Base-by-base conservation (phyloP, 306 rosid genomes). In the Trifolium fragiferum region DNA sequence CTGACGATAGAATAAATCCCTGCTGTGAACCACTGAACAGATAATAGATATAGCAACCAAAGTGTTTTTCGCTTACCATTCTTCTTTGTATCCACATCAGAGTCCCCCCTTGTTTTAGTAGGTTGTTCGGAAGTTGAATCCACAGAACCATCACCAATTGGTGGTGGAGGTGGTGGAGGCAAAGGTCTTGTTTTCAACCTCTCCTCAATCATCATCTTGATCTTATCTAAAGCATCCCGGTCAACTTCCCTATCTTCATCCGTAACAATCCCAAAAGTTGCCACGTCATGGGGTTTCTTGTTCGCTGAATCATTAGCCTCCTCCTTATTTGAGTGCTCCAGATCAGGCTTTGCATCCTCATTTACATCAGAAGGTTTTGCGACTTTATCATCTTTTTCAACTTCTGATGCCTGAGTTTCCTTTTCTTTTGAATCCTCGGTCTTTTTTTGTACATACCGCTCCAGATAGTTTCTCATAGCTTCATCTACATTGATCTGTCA, bases 231-330 rank as follows among this genome's bases (percentile, higher is more conserved):
- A 25, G 92, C 92, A 73, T 79, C 91, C 20, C 64, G 79, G 74
- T 95, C 99, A 80, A 87, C 86, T 70, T 90, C 97, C 87, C 73
- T 90, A 82, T 95, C 99, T 77, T 90, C 99, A 32, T 90, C 87
- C 0, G 93, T 92, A 79, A 95, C 91, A 63, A 90, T 81, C 33
- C 93, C 97, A 80, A 93, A 90, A 82, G 63, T 85, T 10, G 87
- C 47, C 61, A 68, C 68, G 75, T 87, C 89, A 79, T 67, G 86
- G 82, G 77, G 84, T 57, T 88, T 96, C 79, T 90, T 90, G 83
- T 77, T 84, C 40, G 77, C 88, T 11, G 87, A 86, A 82, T 78
- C 85, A 66, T 69, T 81, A 27, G 80, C 90, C 35, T 85, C 90
- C 50, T 81, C 97, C 77, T 84, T 83, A 77, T 84, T 92, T n/a